phyloP scores from a whole-genome alignment of 129 eudicot species.

The Arctium minus region DNA sequence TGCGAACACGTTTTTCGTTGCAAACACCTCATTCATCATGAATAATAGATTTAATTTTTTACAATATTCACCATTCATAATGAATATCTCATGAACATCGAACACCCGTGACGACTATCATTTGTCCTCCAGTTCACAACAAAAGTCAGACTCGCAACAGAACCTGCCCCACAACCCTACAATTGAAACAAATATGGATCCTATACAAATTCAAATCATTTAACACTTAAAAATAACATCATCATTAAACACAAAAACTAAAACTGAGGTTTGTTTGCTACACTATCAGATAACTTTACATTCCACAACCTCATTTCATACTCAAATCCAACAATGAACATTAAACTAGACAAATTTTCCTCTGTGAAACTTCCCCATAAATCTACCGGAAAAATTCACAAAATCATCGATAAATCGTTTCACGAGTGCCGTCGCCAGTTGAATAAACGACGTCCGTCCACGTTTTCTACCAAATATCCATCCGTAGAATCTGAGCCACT shows the following conservation, averaged over 20 bases:
- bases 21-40: neutral
- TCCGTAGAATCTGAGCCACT: slow-evolving; percentile 79
- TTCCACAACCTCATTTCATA: neutral
- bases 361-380: neutral
- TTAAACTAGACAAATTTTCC: neutral
- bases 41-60: too few species aligned
- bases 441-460: slow-evolving; percentile 33
- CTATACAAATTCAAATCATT: too few species aligned
- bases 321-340: neutral
- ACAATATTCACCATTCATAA: neutral
- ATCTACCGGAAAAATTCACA: neutral
- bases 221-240: neutral
- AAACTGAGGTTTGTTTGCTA: neutral
- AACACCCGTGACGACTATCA: too few species aligned
- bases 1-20: too few species aligned
- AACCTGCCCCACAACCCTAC: too few species aligned
- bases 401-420: neutral
- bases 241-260: neutral
- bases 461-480: slow-evolving; percentile 41
- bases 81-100: neutral
- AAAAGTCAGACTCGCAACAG: too few species aligned
- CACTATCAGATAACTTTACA: neutral
- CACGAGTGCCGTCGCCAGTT: slow-evolving; percentile 30
- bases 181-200: too few species aligned
- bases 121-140: neutral